These are phyloP conservation scores for Penicillium verhagenii DNA, from an alignment of 495 filamentous ascomycete species.

Conservation along the genomic window DNA sequence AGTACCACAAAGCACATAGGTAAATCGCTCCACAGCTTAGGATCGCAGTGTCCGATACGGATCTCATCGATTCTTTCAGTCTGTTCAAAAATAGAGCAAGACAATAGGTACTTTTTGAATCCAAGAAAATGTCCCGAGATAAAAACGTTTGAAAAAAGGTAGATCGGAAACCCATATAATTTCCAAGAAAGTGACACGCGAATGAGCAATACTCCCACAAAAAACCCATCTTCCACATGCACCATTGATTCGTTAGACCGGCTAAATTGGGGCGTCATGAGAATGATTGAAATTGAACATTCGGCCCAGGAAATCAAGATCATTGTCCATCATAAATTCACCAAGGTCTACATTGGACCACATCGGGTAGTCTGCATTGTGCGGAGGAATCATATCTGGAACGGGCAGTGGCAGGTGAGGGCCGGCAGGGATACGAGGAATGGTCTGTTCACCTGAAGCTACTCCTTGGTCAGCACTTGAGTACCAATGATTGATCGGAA, in stretches of 20 bases:
- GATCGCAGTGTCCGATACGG: no score
- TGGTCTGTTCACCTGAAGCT: background rate
- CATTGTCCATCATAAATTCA: slow-evolving; percentile 38
- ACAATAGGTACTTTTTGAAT: no score
- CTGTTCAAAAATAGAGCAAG: no score
- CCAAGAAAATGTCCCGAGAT: no score
- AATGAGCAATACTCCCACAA: no score
- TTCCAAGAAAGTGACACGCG: no score
- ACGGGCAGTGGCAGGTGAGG: background rate
- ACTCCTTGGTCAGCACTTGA: background rate
- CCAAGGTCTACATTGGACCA: slow-evolving; percentile 26
- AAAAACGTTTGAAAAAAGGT: no score
- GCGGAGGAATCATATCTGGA: background rate
- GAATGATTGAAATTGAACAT: slow-evolving; percentile 11
- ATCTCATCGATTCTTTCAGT: no score
- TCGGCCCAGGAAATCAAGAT: slow-evolving; percentile 20
- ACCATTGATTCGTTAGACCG: background rate
- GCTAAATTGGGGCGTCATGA: background rate
- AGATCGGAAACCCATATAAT: no score
- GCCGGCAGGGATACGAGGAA: background rate
- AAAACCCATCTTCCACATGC: background rate
- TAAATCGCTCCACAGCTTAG: no score
- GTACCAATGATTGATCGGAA: background rate
- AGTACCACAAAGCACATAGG: no score
- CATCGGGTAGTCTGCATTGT: background rate